These are phyloP conservation scores for Apiospora saccharicola DNA, from an alignment of 2,329 filamentous ascomycete genomes.

Conservation along the genomic window DNA sequence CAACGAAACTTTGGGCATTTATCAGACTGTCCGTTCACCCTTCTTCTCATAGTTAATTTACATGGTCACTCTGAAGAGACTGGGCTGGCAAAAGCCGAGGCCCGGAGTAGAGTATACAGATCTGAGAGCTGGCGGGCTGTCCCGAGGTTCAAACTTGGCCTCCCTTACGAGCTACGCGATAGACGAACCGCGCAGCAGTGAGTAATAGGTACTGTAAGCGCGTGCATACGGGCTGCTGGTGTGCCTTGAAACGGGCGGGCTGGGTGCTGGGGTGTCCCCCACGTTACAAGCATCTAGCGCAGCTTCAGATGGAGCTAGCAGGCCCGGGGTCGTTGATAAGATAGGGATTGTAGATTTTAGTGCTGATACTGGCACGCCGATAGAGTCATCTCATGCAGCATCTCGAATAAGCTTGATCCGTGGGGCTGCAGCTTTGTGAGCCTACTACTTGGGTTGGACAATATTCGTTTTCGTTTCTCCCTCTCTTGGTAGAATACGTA, in stretches of 20 bases:
- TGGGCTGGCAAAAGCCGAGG: not conserved
- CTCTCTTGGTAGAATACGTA: not conserved
- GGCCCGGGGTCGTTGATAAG: not conserved
- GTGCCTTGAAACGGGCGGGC: not conserved
- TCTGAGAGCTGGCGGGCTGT: not conserved
- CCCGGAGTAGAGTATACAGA: too few relatives aligned
- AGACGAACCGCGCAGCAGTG: too few relatives aligned
- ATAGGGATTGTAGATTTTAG: constrained; percentile 3
- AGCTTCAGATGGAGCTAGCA: not conserved
- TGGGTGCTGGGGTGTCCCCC: not conserved
- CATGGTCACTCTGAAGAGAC: not conserved
- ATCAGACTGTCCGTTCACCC: not conserved
- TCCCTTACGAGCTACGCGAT: not conserved
- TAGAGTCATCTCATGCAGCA: constrained; percentile 9
- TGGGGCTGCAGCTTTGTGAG: constrained; percentile 3
- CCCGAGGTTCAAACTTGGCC: not conserved
- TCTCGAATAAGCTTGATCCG: not conserved
- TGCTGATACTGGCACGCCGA: not conserved
- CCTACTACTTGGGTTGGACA: not conserved
- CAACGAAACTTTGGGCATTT: not conserved
- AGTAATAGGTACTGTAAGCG: too few relatives aligned
- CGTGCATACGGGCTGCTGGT: too few relatives aligned
- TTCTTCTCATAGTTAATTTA: not conserved
- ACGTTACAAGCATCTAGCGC: not conserved
- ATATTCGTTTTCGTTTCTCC: not conserved